Evolutionary conservation across 345 rosid species (phyloP).

Genomic region (Gossypium herbaceum): DNA sequence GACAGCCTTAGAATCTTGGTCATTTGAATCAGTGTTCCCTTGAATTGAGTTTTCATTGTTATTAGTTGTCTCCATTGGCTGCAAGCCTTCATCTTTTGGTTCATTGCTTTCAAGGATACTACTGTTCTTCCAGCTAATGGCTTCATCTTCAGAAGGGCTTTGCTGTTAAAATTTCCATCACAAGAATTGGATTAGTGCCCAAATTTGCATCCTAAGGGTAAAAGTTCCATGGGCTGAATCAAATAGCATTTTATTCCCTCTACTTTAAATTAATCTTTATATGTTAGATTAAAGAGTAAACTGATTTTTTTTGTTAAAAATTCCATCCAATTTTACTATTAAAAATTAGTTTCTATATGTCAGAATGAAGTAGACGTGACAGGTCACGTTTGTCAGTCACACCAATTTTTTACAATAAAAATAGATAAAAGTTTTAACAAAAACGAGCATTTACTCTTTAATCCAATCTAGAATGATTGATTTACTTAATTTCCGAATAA

Average conservation of each 20-base stretch:
- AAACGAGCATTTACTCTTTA: no score
- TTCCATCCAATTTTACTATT: no score
- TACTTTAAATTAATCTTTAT: no score
- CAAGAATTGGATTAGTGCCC: constrained; percentile 9
- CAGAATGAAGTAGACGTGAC: no score
- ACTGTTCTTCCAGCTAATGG: constrained; percentile 18
- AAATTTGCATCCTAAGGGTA: background rate
- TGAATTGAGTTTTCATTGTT: constrained; percentile 13
- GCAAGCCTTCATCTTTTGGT: constrained; percentile 27
- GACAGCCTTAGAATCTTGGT: constrained; percentile 18
- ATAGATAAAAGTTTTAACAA: no score
- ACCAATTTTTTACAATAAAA: rapidly evolving
- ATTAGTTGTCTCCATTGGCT: constrained; percentile 24
- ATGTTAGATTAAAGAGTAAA: no score
- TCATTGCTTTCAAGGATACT: constrained; percentile 23
- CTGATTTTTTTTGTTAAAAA: no score
- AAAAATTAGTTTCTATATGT: no score
- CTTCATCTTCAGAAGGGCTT: constrained; percentile 58
- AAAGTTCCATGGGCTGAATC: no score
- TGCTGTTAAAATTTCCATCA: constrained; percentile 35
- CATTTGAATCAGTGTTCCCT: constrained; percentile 14
- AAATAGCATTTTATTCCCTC: no score
- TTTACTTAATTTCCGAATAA: no score
- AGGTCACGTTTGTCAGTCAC: rapidly evolving
- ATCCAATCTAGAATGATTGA: no score